A percentile compares a stretch with the other conserved stretches of the same genome.
These are phyloP conservation scores for Neurospora terricola DNA, from an alignment of 495 filamentous ascomycete species.

Conservation along the genomic window DNA sequence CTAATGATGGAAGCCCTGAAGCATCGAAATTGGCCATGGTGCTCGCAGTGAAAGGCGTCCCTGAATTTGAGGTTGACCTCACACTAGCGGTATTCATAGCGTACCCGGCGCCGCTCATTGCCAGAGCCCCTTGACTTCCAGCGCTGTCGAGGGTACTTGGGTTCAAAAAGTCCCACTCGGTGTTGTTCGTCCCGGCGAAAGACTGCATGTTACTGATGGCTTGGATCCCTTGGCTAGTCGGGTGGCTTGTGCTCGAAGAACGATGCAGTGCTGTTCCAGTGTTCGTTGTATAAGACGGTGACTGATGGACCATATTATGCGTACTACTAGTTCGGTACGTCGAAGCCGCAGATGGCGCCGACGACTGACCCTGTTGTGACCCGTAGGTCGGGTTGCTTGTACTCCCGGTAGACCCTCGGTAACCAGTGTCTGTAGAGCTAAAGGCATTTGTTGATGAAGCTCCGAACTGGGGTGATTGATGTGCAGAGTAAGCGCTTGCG, in stretches of 20 bases:
- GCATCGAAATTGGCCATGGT: constrained; percentile 17
- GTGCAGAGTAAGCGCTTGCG: constrained; percentile 27
- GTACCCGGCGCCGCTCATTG: constrained; percentile 13
- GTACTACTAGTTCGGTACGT: constrained; percentile 22
- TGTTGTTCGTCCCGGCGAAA: constrained; percentile 9
- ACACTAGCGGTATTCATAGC: constrained; percentile 7
- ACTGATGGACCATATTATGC: constrained; percentile 28
- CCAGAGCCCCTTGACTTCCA: constrained; percentile 16
- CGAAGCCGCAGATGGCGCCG: constrained; percentile 24
- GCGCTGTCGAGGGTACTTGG: constrained; percentile 26
- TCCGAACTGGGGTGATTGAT: constrained; percentile 36
- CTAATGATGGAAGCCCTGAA: constrained; percentile 5
- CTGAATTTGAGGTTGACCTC: constrained; percentile 9
- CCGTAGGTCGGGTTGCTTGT: constrained; percentile 23
- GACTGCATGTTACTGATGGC: constrained; percentile 13
- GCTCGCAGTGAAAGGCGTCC: constrained; percentile 10
- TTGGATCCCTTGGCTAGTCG: constrained; percentile 16
- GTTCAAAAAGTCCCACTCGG: constrained; percentile 31
- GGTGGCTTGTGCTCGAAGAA: constrained; percentile 12
- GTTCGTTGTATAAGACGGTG: constrained; percentile 23
- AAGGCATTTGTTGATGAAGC: constrained; percentile 27
- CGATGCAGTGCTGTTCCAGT: constrained; percentile 12
- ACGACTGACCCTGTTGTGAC: constrained; percentile 28
- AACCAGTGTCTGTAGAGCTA: constrained; percentile 25
- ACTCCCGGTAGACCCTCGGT: constrained; percentile 22